Percentiles rank a stretch among this genome's conserved stretches.
phyloP scores from a whole-genome alignment of 805 yeast genomes.

The Maudiozyma saulgeensis region DNA sequence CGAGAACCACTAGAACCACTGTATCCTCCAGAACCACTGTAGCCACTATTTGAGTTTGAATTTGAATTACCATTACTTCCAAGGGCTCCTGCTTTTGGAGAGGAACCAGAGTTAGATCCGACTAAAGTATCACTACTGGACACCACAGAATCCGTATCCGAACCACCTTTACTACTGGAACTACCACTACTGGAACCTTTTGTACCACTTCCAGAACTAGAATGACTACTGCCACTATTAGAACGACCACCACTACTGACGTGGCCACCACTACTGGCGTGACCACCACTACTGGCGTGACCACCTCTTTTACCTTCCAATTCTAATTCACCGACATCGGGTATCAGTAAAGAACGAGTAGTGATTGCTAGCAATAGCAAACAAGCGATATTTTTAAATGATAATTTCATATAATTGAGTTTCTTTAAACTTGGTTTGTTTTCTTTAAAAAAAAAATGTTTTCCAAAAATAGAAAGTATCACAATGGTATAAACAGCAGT shows the following conservation, averaged over 20 bases:
- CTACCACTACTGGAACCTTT: neutral
- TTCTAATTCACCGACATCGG: neutral
- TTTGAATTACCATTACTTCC: neutral
- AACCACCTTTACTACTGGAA: neutral
- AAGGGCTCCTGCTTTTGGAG: conserved; percentile 1
- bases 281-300: conserved; percentile 1
- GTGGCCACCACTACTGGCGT: neutral
- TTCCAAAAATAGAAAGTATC: neutral
- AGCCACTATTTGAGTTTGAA: neutral
- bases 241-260: neutral
- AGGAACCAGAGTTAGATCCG: neutral
- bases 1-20: neutral
- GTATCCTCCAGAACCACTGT: neutral
- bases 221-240: neutral
- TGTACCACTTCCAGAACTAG: neutral
- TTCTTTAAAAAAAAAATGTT: neutral
- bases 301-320: conserved; percentile 4
- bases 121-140: neutral
- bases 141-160: neutral
- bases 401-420: too few species aligned
- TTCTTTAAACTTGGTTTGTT: too few species aligned
- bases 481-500: too few species aligned
- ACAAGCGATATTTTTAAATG: neutral
- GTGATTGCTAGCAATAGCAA: neutral
- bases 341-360: neutral